Percentiles rank a stretch among this genome's conserved stretches.
phyloP scores from a whole-genome alignment of 495 filamentous ascomycete species.

The Chlorociboria aeruginascens region DNA sequence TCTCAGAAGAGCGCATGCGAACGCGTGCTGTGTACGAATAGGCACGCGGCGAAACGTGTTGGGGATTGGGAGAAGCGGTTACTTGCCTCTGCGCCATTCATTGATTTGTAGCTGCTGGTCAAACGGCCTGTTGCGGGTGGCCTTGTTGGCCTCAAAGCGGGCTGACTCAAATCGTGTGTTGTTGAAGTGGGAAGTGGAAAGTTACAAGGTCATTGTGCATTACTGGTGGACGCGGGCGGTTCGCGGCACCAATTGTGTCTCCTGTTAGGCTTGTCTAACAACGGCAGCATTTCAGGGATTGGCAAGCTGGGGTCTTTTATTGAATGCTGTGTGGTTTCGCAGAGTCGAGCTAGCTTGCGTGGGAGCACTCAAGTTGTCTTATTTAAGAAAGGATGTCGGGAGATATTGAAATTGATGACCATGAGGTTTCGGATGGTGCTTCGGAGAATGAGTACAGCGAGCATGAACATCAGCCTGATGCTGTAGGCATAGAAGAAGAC shows the following conservation, averaged over 20 bases:
- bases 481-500: conserved; percentile 36
- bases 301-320: conserved; percentile 8
- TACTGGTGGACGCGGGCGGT: conserved; percentile 1
- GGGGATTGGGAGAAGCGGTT: conserved; percentile 9
- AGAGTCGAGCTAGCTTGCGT: conserved; percentile 8
- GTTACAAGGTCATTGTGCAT: conserved; percentile 10
- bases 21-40: conserved; percentile 17
- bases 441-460: conserved; percentile 41
- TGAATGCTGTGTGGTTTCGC: conserved; percentile 19
- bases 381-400: conserved; percentile 21
- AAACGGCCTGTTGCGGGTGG: background rate
- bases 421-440: conserved; percentile 33
- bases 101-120: too few relatives aligned
- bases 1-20: conserved; percentile 9
- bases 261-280: conserved; percentile 8
- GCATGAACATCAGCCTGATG: conserved; percentile 32
- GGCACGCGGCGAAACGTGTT: conserved; percentile 19
- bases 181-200: background rate
- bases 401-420: conserved; percentile 21
- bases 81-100: conserved; percentile 1
- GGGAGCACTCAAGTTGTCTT: background rate
- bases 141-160: too few relatives aligned
- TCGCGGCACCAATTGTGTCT: conserved; percentile 7
- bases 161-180: background rate
- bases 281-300: conserved; percentile 6